Evolutionary conservation across 2,329 filamentous ascomycete species (phyloP), one percentile per base, ranked within the genome.

Genomic region (Alternaria tenuissima): DNA sequence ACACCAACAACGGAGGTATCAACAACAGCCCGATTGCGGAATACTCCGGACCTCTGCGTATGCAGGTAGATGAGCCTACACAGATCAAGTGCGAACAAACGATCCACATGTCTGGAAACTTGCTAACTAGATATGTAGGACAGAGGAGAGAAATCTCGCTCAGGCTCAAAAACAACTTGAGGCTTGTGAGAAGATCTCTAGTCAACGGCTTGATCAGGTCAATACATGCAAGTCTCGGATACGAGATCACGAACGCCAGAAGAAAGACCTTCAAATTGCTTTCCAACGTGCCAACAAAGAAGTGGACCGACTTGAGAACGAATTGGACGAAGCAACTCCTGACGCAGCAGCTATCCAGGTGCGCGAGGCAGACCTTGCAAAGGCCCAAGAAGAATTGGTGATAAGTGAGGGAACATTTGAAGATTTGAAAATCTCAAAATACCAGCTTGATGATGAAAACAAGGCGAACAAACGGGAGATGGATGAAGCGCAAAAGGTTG

Each of bases 21-120:
- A 85, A 80, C 48, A 81, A 85, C 38, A 79, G 81, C 39, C 85
- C 86, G 12, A 82, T 90, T 5, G 76, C 82, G 7, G 83, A 85
- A 16, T 87, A 81, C 65, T 77, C 72, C 0, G 82, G 85, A 39
- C 80, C 79, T 9, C 83, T 90, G 24, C 88, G 93, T n/a, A 96
- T 97, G 88, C 90, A 90, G 72, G 89, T 91, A 1, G 91, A 96
- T 72, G 83, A 87, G 26, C 89, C 87, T 57, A 86, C 86, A 18
- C 90, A 92, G 70, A 85, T 94, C 41, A 81, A 77, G 81, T 86
- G 72, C 51, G 55, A 49, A 49, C 32, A 24, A 11, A 14, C 12
- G 26, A 3, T 34, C 30, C 18, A 16, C 22, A 28, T 7, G 20
- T 22, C 3, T 11, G 18, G 22, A 20, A 11, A 41, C 18, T 5